Evolutionary conservation across 345 rosid species (phyloP).

Genomic region (Salix arbutifolia): DNA sequence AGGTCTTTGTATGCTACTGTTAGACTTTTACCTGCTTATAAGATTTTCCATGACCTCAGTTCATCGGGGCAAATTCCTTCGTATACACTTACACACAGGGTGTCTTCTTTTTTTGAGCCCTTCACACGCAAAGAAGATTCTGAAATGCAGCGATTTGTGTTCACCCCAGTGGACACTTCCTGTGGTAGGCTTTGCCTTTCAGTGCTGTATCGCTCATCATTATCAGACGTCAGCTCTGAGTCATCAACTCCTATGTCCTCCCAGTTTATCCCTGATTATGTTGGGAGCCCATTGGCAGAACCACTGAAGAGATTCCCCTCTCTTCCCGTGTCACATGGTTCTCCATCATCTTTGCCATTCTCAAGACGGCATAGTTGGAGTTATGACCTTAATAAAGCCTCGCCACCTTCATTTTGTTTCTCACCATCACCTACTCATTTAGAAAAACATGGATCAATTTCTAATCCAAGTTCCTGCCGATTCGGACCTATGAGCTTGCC

Average conservation of each 20-base stretch:
- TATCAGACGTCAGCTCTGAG: conserved; percentile 61
- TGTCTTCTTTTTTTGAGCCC: conserved; percentile 73
- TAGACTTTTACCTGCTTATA: conserved; percentile 89
- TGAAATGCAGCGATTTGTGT: conserved; percentile 79
- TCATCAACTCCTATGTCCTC: conserved; percentile 83
- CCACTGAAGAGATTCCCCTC: conserved; percentile 78
- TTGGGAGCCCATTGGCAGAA: conserved; percentile 94
- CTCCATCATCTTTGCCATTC: conserved; percentile 76
- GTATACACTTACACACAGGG: conserved; percentile 65
- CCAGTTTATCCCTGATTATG: conserved; percentile 79
- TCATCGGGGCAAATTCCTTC: conserved; percentile 58
- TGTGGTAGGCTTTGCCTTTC: conserved; percentile 88
- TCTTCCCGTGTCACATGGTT: conserved; percentile 62
- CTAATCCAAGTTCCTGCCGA: conserved; percentile 46
- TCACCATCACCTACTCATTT: conserved; percentile 84
- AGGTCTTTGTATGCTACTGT: conserved; percentile 82
- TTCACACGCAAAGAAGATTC: conserved; percentile 77
- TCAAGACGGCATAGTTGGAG: conserved; percentile 90
- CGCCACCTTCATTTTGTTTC: conserved; percentile 61
- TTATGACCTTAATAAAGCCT: conserved; percentile 56
- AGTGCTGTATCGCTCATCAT: conserved; percentile 54
- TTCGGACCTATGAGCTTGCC: conserved; percentile 40
- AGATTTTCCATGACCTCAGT: conserved; percentile 71
- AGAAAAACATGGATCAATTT: conserved; percentile 52
- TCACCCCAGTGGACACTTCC: conserved; percentile 76